phyloP scores from a whole-genome alignment of 768 basidiomycete genomes.

The Tephrocybe sp. region DNA sequence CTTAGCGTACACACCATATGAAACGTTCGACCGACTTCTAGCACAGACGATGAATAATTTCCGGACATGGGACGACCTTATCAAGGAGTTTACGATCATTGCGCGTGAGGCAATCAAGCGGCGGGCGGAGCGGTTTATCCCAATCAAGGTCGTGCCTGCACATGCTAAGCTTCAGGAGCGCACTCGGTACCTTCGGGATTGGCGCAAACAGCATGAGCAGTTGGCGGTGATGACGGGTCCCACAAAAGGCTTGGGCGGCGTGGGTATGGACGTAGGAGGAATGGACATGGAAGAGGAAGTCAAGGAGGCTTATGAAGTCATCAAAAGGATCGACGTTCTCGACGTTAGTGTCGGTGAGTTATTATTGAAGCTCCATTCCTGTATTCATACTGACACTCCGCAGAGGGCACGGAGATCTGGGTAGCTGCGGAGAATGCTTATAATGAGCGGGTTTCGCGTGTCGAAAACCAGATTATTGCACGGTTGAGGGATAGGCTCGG shows the following conservation, averaged over 20 bases:
- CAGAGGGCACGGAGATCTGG: conserved; percentile 98
- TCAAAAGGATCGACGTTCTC: conserved; percentile 94
- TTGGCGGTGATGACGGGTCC: conserved; percentile 96
- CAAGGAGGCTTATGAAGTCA: conserved; percentile 93
- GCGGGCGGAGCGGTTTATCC: conserved; percentile 90
- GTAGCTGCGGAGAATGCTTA: conserved; percentile 96
- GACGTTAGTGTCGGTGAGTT: conserved; percentile 87
- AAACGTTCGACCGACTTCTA: conserved; percentile 88
- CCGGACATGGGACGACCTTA: conserved; percentile 83
- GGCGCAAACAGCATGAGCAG: conserved; percentile 97
- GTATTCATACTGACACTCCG: not conserved
- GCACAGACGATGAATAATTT: conserved; percentile 76
- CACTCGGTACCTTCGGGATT: conserved; percentile 81
- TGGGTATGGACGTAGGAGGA: conserved; percentile 77
- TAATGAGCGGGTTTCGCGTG: conserved; percentile 94
- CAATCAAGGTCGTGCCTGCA: conserved; percentile 90
- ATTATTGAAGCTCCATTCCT: not conserved
- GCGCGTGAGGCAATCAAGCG: conserved; percentile 92
- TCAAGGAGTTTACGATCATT: conserved; percentile 92
- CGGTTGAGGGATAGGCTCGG: conserved; percentile 88
- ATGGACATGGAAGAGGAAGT: conserved; percentile 99
- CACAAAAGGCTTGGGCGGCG: conserved; percentile 77
- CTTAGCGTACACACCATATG: conserved; percentile 91
- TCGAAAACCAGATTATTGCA: conserved; percentile 98
- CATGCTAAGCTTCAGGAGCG: conserved; percentile 92